Evolutionary conservation across 1,284 basidiomycete species (phyloP).

Genomic region (Xanthoconium separans): DNA sequence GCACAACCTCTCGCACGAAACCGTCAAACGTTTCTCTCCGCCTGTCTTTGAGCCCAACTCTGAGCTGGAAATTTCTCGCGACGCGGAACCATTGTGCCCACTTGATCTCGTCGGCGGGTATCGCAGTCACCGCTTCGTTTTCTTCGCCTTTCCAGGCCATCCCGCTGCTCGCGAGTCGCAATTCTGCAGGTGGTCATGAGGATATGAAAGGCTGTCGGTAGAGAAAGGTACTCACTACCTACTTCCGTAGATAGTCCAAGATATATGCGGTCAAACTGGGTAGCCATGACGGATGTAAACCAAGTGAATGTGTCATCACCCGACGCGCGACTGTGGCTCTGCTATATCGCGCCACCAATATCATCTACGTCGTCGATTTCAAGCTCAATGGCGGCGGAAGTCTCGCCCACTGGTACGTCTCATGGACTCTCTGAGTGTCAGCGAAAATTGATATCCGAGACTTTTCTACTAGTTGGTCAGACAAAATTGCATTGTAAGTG

Average conservation of each 20-base stretch:
- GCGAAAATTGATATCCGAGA: too few relatives aligned
- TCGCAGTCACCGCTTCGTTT: slow-evolving; percentile 61
- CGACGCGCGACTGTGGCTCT: too few relatives aligned
- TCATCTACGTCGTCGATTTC: too few relatives aligned
- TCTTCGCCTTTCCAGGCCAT: slow-evolving; percentile 90
- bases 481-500: too few relatives aligned
- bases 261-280: slow-evolving; percentile 83
- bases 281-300: slow-evolving; percentile 40
- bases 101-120: slow-evolving; percentile 77
- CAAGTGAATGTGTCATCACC: too few relatives aligned
- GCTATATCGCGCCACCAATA: too few relatives aligned
- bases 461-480: too few relatives aligned
- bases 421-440: too few relatives aligned
- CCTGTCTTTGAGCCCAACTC: slow-evolving; percentile 77
- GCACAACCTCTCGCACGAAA: slow-evolving; percentile 83
- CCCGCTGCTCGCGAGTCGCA: slow-evolving; percentile 84
- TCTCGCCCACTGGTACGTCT: too few relatives aligned
- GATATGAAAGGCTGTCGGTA: not conserved
- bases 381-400: too few relatives aligned
- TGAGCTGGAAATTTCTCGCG: slow-evolving; percentile 88
- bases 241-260: slow-evolving; percentile 70
- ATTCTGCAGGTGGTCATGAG: slow-evolving; percentile 51
- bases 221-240: slow-evolving; percentile 65
- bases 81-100: slow-evolving; percentile 91
- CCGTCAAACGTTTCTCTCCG: slow-evolving; percentile 89